Base-by-base conservation (phyloP, 1,284 basidiomycete genomes). In the Dichomitus squalens region DNA sequence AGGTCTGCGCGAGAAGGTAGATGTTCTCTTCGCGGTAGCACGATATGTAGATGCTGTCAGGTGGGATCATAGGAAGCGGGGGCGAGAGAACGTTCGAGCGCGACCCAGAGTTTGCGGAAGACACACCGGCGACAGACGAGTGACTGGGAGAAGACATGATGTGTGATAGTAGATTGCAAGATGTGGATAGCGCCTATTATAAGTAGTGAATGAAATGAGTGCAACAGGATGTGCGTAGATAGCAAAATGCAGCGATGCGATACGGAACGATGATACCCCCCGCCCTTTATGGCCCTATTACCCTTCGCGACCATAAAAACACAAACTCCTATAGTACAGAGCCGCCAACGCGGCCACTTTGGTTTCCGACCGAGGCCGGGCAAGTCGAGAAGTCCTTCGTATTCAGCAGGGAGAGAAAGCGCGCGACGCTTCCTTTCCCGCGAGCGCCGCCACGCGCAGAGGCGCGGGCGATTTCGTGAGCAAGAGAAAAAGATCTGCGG, bases 1-100 rank as follows among this genome's bases (percentile, higher is more conserved):
- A 83, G 1, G 65, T 66, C 46, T 79, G 69, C 8, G 77, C 78
- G 2, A 91, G 77, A 35, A 84, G 70, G 61, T 87, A 90, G 29
- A 89, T 73, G 68, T 91, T 91, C 70, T 91, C 90, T 75, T 91
- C 88, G 72, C 88, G 90, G 59, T 77, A 81, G 46, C 71, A 72
- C 6, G 72, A 69, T n/a, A 75, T 76, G 66, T 76, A 76, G n/a
- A 66, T 44, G 55, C 61, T 55, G 52, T 66, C 63, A 4, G 57
- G 34, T 18, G 75, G 74, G 5, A 75, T 52, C 29, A 11, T 5
- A 34, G 49, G 66, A 18, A 16, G 49, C 33, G 20, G 53, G 18
- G 52, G 40, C 44, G 43, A 31, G 18, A 47, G 49, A 34, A 53
- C 36, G 33, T 12, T 40, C 57, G 39, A 11, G 39, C 20, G 39